Conservation (phyloP, 768 basidiomycete species). For the Rhodotorula sphaerocarpa region DNA sequence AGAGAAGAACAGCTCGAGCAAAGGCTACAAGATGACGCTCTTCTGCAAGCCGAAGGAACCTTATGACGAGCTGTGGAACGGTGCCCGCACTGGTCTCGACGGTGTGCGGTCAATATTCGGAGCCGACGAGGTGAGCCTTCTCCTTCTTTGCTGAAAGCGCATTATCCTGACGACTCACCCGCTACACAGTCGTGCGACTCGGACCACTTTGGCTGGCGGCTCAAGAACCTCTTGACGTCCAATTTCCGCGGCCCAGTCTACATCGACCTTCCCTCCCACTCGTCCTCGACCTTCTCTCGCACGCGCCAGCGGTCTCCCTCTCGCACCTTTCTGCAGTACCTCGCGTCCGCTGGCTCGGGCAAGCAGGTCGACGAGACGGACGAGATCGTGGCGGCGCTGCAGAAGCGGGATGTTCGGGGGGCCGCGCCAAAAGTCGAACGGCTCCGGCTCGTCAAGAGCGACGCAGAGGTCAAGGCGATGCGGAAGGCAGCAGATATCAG, state of each 20-base stretch:
- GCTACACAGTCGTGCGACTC: constrained; percentile 38
- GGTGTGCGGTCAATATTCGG: constrained; percentile 62
- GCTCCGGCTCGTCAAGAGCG: constrained; percentile 70
- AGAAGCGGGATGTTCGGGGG: constrained; percentile 47
- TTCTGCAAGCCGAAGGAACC: constrained; percentile 70
- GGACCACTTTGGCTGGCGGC: constrained; percentile 53
- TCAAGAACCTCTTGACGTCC: constrained; percentile 40
- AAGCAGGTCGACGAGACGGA: constrained; percentile 47
- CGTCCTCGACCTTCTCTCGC: constrained; percentile 36
- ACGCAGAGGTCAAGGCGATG: constrained; percentile 70
- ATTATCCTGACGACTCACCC: constrained; percentile 40
- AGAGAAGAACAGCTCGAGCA: constrained; percentile 47
- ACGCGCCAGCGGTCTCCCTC: constrained; percentile 32
- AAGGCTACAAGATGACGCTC: constrained; percentile 78
- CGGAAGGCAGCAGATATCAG: constrained; percentile 78
- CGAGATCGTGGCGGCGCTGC: constrained; percentile 47
- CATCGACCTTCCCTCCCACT: constrained; percentile 45
- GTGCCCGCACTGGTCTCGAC: constrained; percentile 62
- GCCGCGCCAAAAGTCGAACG: constrained; percentile 63
- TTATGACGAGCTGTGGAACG: constrained; percentile 83
- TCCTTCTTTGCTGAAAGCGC: not conserved
- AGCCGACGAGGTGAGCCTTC: constrained; percentile 58
- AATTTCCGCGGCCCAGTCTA: constrained; percentile 45
- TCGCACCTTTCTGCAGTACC: constrained; percentile 45
- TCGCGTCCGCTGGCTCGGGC: constrained; percentile 38